These are phyloP conservation scores for Xylaria digitata DNA, from an alignment of 2,329 filamentous ascomycete genomes.

Conservation along the genomic window DNA sequence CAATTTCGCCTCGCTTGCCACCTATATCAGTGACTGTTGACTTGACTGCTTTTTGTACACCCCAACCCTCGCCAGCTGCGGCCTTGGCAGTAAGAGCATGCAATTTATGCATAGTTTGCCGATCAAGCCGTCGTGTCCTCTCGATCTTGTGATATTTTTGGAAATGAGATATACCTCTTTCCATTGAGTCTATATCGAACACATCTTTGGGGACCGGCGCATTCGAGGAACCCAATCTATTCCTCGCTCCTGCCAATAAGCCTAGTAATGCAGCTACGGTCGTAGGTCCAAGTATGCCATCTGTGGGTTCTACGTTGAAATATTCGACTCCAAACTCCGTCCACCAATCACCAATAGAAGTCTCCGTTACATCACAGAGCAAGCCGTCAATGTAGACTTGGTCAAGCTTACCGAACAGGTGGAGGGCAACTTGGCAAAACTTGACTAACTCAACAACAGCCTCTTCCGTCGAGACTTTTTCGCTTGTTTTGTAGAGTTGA, in stretches of 20 bases:
- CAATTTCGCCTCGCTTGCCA: conserved; percentile 92
- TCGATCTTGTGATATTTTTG: conserved; percentile 89
- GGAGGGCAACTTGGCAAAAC: conserved; percentile 88
- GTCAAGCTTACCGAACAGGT: conserved; percentile 88
- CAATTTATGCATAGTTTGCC: conserved; percentile 82
- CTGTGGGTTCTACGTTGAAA: conserved; percentile 91
- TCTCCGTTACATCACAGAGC: conserved; percentile 92
- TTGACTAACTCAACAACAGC: conserved; percentile 91
- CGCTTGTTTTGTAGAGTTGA: conserved; percentile 88
- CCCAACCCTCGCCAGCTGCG: conserved; percentile 89
- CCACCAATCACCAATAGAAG: conserved; percentile 95
- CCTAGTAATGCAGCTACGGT: conserved; percentile 90
- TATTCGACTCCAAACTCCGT: conserved; percentile 90
- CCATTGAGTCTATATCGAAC: conserved; percentile 85
- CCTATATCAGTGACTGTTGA: conserved; percentile 93
- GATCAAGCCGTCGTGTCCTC: conserved; percentile 81
- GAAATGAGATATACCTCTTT: conserved; percentile 86
- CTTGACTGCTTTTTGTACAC: conserved; percentile 92
- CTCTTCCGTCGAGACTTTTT: conserved; percentile 80
- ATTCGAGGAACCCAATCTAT: conserved; percentile 85
- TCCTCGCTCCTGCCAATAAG: conserved; percentile 88
- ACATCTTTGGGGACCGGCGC: conserved; percentile 90
- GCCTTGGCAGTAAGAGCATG: conserved; percentile 90
- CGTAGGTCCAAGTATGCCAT: conserved; percentile 91
- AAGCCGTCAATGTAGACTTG: conserved; percentile 90